These are phyloP conservation scores for Alternaria incomplexa DNA, from an alignment of 2,329 filamentous ascomycete genomes.

Conservation along the genomic window DNA sequence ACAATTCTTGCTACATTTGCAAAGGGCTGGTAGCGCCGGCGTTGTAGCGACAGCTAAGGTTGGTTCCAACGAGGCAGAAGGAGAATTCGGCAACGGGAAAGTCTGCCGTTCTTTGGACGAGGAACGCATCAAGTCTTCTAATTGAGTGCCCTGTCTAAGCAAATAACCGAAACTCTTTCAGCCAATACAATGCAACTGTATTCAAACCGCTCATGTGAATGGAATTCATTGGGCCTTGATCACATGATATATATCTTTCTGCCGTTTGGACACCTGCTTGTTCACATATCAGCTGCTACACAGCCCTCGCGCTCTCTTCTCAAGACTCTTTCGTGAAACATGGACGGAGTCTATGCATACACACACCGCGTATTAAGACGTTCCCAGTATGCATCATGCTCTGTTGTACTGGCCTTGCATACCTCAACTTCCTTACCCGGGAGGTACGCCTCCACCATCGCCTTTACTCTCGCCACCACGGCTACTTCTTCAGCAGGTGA, in stretches of 20 bases:
- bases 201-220: background rate
- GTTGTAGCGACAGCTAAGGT: background rate
- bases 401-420: background rate
- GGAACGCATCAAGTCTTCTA: background rate
- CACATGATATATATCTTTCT: background rate
- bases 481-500: background rate
- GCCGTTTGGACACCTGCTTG: background rate
- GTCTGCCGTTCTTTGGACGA: background rate
- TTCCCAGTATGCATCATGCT: background rate
- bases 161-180: fast-evolving
- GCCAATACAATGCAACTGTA: background rate
- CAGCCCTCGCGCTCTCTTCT: background rate
- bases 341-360: background rate
- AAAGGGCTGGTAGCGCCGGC: background rate
- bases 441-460: background rate
- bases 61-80: background rate
- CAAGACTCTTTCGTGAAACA: background rate
- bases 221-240: background rate
- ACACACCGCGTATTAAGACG: too few relatives aligned
- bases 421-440: background rate
- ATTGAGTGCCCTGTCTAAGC: background rate
- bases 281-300: background rate
- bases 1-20: background rate
- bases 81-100: background rate
- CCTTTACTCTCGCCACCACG: background rate